Evolutionary conservation across 176 grass and related monocot genomes (phyloP).

Genomic region (Lolium perenne): DNA sequence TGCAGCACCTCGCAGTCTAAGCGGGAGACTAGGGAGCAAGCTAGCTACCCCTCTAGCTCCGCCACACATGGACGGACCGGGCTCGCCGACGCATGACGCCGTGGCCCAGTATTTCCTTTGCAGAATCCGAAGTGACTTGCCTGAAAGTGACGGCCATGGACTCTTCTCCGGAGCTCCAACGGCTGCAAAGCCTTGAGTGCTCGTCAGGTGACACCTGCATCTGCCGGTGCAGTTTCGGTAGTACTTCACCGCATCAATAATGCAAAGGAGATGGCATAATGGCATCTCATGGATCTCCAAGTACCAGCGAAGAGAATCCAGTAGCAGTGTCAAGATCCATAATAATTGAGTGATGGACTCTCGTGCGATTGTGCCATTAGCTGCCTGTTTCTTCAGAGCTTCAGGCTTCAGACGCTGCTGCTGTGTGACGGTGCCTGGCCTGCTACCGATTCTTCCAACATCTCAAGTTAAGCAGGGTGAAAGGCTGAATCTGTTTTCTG

Average conservation of each 20-base stretch:
- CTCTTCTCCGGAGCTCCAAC: background rate
- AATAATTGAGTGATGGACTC: constrained; percentile 26
- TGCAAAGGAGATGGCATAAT: constrained; percentile 1
- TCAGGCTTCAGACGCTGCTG: too few relatives aligned
- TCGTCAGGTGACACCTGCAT: constrained; percentile 49
- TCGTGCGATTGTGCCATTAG: constrained; percentile 5
- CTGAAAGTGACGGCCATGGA: constrained; percentile 40
- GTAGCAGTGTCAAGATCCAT: constrained; percentile 19
- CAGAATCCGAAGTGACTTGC: constrained; percentile 18
- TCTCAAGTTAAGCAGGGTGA: too few relatives aligned
- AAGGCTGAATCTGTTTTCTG: too few relatives aligned
- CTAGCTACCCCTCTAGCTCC: constrained; percentile 30
- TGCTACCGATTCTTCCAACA: too few relatives aligned
- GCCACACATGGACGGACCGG: constrained; percentile 55
- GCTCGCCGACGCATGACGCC: constrained; percentile 32
- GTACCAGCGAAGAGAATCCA: constrained; percentile 33
- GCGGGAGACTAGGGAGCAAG: constrained; percentile 28
- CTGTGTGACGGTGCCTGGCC: too few relatives aligned
- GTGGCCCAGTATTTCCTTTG: constrained; percentile 33
- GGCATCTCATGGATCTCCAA: constrained; percentile 19
- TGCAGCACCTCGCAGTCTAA: constrained; percentile 32
- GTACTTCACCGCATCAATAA: constrained; percentile 38
- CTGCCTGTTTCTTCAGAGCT: background rate
- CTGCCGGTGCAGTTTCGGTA: constrained; percentile 43
- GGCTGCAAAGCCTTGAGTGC: constrained; percentile 33